phyloP scores from a whole-genome alignment of 2,329 filamentous ascomycete species.

The Colletotrichum higginsianum region DNA sequence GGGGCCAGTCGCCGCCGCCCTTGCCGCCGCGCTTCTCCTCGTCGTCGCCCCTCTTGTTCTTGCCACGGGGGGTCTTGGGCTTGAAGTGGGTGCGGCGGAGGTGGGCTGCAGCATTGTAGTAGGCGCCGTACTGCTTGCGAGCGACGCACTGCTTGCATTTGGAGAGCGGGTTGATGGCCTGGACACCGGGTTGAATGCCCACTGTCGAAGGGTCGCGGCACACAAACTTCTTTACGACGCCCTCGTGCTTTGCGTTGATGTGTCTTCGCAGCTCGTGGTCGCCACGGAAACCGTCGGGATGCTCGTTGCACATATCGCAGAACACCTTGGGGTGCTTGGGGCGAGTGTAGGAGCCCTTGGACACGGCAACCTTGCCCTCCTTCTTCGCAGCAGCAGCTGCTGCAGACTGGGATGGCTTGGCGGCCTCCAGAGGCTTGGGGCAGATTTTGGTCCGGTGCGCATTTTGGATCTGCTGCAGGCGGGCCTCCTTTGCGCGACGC shows the following conservation, averaged over 20 bases:
- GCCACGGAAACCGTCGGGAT: conserved; percentile 85
- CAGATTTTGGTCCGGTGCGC: conserved; percentile 56
- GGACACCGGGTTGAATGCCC: conserved; percentile 60
- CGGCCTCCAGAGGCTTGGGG: conserved; percentile 59
- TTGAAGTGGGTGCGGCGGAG: conserved; percentile 91
- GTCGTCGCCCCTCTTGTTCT: conserved; percentile 54
- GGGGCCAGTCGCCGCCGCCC: conserved; percentile 68
- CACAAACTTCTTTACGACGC: conserved; percentile 68
- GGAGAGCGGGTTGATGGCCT: conserved; percentile 74
- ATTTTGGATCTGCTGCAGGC: conserved; percentile 62
- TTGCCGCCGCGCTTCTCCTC: conserved; percentile 70
- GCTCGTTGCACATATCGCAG: conserved; percentile 79
- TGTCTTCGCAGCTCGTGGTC: conserved; percentile 86
- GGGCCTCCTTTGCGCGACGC: conserved; percentile 63
- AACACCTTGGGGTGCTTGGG: conserved; percentile 80
- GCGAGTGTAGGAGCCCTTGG: conserved; percentile 66
- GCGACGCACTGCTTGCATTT: conserved; percentile 88
- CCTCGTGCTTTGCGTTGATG: conserved; percentile 75
- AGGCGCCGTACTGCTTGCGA: conserved; percentile 86
- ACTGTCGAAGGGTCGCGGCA: conserved; percentile 67
- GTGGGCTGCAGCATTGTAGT: conserved; percentile 96
- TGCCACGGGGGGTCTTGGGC: conserved; percentile 66
- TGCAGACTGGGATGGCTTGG: conserved; percentile 46
- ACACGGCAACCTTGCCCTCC: conserved; percentile 60
- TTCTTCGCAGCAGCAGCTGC: conserved; percentile 48